phyloP scores from a whole-genome alignment of 805 yeast species.

The Kuraishia molischiana region DNA sequence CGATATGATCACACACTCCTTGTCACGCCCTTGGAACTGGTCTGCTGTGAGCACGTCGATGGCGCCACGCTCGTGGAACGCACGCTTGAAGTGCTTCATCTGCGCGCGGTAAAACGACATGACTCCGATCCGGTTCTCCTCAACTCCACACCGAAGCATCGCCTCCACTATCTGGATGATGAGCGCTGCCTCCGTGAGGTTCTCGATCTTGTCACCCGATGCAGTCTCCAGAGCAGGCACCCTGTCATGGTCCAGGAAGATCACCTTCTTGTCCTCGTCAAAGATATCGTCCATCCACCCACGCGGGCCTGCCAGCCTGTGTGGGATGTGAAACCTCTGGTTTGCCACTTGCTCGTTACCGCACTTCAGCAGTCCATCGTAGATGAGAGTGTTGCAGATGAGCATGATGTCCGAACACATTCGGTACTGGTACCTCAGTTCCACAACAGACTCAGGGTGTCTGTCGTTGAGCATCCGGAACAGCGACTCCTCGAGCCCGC shows the following conservation, averaged over 20 bases:
- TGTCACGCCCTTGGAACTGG: conserved; percentile 93
- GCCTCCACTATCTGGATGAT: conserved; percentile 53
- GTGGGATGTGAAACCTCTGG: conserved; percentile 43
- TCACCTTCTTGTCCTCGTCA: conserved; percentile 46
- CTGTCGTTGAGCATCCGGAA: conserved; percentile 65
- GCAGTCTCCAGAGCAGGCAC: conserved; percentile 48
- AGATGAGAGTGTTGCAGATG: conserved; percentile 70
- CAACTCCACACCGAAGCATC: conserved; percentile 50
- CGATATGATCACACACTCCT: conserved; percentile 83
- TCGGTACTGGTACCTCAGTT: conserved; percentile 75
- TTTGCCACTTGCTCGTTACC: conserved; percentile 58
- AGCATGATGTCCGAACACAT: conserved; percentile 89
- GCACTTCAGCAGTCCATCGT: conserved; percentile 67
- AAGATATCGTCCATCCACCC: conserved; percentile 54
- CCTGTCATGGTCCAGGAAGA: conserved; percentile 73
- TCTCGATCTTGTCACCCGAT: conserved; percentile 61
- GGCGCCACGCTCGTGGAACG: conserved; percentile 21
- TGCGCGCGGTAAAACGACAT: conserved; percentile 89
- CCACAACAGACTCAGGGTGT: conserved; percentile 69
- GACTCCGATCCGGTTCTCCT: conserved; percentile 58
- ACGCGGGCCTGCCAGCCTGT: conserved; percentile 4
- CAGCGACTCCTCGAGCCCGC: conserved; percentile 65
- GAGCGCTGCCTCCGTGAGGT: conserved; percentile 61
- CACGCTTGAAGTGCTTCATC: conserved; percentile 33
- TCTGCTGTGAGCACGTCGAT: conserved; percentile 90